phyloP scores from a whole-genome alignment of 176 grass and related monocot species.

The Microstegium vimineum region DNA sequence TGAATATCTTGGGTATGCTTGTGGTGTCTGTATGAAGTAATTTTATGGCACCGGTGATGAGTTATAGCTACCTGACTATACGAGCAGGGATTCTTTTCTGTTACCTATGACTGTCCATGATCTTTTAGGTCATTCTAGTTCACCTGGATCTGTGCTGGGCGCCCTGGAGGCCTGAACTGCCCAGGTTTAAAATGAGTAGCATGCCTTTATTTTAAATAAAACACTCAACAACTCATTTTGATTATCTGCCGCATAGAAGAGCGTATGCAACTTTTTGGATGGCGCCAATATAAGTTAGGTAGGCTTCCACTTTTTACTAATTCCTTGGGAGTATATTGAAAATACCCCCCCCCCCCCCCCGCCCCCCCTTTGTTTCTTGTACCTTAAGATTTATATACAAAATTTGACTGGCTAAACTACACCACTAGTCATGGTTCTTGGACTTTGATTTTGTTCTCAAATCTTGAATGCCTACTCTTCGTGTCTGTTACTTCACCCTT shows the following conservation, averaged over 20 bases:
- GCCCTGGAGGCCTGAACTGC: neutral
- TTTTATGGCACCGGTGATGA: neutral
- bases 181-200: neutral
- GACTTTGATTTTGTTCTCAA: neutral
- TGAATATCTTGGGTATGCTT: neutral
- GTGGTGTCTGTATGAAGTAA: neutral
- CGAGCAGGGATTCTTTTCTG: neutral
- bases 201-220: neutral
- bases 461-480: neutral
- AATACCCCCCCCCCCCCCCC: too few relatives aligned
- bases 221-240: too few relatives aligned
- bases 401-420: neutral
- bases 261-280: too few relatives aligned
- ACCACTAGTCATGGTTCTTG: neutral
- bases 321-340: slow-evolving; percentile 37
- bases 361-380: slow-evolving; percentile 12
- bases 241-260: too few relatives aligned
- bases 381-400: neutral
- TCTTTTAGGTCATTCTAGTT: neutral
- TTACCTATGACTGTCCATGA: neutral
- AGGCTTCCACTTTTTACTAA: slow-evolving; percentile 4
- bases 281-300: neutral
- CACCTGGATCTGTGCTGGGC: neutral
- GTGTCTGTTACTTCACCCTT: neutral
- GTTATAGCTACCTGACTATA: neutral